phyloP scores from a whole-genome alignment of 306 rosid species.

The Cyamopsis tetragonoloba region DNA sequence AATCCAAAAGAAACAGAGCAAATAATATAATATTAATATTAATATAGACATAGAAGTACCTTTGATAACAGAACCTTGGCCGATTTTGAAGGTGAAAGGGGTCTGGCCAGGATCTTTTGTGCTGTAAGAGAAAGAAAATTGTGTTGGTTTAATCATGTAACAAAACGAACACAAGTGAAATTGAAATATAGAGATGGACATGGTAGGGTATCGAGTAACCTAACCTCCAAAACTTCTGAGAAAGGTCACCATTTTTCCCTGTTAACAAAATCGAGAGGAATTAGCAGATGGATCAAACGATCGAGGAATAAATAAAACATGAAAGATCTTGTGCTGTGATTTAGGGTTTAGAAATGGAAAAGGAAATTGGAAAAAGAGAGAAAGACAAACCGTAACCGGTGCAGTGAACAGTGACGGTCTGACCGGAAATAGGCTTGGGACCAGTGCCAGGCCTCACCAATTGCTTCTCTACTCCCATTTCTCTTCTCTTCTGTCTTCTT shows the following conservation, averaged over 20 bases:
- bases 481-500: not conserved
- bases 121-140: conserved; percentile 37
- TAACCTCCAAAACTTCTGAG: conserved; percentile 91
- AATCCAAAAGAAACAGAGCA: not conserved
- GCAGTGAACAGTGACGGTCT: conserved; percentile 90
- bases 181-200: not conserved
- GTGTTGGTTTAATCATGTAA: not conserved
- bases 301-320: not conserved
- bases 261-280: not conserved
- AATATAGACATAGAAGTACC: no score
- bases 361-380: not conserved
- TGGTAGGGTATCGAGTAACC: no score
- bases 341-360: conserved; percentile 6
- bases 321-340: no score
- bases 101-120: conserved; percentile 89
- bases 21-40: not conserved
- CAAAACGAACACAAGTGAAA: no score
- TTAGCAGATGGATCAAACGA: not conserved
- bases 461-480: conserved; percentile 90
- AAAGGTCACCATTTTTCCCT: conserved; percentile 84
- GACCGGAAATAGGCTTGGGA: conserved; percentile 71
- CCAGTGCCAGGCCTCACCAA: conserved; percentile 70
- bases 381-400: conserved; percentile 71
- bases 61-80: conserved; percentile 86
- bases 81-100: conserved; percentile 79